A percentile compares a stretch with the other conserved stretches of the same genome.
Conservation (phyloP, 768 basidiomycete species). For the Coprinopsis marcescibilis region DNA sequence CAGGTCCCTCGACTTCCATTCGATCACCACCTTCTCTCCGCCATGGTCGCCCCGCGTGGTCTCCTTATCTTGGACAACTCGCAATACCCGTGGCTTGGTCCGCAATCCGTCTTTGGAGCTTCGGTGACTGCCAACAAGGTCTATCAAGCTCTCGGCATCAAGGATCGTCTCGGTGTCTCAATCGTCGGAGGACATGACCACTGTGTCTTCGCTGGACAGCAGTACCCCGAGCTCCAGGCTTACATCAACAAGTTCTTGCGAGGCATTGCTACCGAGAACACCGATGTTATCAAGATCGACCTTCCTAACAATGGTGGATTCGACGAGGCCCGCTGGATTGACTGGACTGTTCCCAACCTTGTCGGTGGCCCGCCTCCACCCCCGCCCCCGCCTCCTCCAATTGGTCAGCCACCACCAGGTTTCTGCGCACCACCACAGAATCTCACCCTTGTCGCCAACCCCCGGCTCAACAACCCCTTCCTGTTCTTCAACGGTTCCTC, state of each 20-base stretch:
- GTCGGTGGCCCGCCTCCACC: constrained; percentile 2
- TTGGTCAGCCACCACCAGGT: constrained; percentile 11
- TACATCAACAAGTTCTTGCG: constrained; percentile 49
- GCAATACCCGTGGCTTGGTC: constrained; percentile 46
- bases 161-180: constrained; percentile 41
- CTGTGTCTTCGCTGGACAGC: constrained; percentile 41
- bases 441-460: constrained; percentile 26
- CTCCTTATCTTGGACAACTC: constrained; percentile 48
- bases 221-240: constrained; percentile 38
- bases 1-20: constrained; percentile 38
- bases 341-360: constrained; percentile 38
- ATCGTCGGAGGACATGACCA: constrained; percentile 46
- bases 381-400: constrained; percentile 6
- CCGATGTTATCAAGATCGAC: constrained; percentile 36
- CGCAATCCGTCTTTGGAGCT: constrained; percentile 39
- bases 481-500: constrained; percentile 35
- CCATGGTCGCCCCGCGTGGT: constrained; percentile 45
- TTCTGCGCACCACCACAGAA: constrained; percentile 23
- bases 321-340: constrained; percentile 33
- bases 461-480: constrained; percentile 51
- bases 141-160: constrained; percentile 39
- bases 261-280: constrained; percentile 35
- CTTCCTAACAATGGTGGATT: constrained; percentile 29
- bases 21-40: constrained; percentile 52
- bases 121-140: constrained; percentile 39